phyloP scores from a whole-genome alignment of 129 eudicot species.

The Tagetes erecta region DNA sequence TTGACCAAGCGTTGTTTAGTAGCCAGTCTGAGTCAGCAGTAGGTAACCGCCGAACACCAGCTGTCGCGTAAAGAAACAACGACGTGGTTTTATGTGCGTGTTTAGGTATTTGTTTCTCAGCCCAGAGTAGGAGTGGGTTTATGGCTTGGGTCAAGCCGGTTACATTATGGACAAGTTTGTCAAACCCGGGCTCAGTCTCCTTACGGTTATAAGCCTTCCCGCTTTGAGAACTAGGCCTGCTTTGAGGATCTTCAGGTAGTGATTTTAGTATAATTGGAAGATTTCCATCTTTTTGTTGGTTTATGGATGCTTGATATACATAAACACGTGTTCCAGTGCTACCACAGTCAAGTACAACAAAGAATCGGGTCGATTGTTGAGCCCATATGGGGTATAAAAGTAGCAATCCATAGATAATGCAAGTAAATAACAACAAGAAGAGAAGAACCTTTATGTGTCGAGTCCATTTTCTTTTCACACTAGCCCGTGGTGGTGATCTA shows the following conservation, averaged over 20 bases:
- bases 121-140: constrained; percentile 83
- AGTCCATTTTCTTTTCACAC: constrained; percentile 52
- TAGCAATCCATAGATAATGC: constrained; percentile 40
- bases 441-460: constrained; percentile 49
- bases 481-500: constrained; percentile 49
- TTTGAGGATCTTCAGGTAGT: constrained; percentile 54
- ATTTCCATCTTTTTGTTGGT: constrained; percentile 53
- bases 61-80: constrained; percentile 89
- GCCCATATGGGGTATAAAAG: constrained; percentile 61
- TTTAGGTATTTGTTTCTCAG: constrained; percentile 82
- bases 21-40: constrained; percentile 85
- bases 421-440: constrained; percentile 54
- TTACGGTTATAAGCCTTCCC: constrained; percentile 91
- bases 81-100: constrained; percentile 74
- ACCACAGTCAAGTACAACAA: constrained; percentile 93
- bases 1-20: constrained; percentile 68
- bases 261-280: constrained; percentile 74
- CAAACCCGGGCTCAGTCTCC: constrained; percentile 96
- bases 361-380: constrained; percentile 58
- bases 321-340: constrained; percentile 97
- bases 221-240: constrained; percentile 52
- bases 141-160: constrained; percentile 82
- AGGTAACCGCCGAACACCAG: constrained; percentile 93
- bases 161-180: constrained; percentile 73
- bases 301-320: constrained; percentile 67